Conservation (phyloP, 2,329 filamentous ascomycete species). For the Pseudogymnoascus sp. region DNA sequence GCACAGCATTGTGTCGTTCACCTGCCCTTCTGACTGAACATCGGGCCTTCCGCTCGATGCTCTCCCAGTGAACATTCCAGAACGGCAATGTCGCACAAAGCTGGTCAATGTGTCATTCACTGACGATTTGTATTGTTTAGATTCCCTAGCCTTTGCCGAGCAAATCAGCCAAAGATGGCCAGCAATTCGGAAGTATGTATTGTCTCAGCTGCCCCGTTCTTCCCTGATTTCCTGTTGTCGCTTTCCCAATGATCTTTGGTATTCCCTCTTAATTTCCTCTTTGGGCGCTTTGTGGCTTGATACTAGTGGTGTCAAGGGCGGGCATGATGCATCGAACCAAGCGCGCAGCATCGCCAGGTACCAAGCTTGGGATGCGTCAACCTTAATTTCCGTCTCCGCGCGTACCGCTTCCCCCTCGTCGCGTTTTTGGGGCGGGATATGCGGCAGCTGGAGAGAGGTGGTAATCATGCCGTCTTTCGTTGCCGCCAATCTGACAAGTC, state of each 20-base stretch:
- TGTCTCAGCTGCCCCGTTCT: neutral
- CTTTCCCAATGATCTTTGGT: neutral
- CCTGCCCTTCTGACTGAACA: neutral
- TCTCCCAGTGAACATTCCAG: conserved; percentile 7
- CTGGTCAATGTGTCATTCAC: neutral
- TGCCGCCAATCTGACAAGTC: conserved; percentile 4
- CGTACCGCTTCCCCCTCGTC: neutral
- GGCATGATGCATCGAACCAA: neutral
- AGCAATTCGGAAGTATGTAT: conserved; percentile 7
- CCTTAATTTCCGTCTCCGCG: neutral
- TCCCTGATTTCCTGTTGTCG: neutral
- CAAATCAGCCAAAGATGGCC: conserved; percentile 6
- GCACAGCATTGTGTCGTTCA: neutral
- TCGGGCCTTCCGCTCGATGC: conserved; percentile 2
- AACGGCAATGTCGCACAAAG: conserved; percentile 1
- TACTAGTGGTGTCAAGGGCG: neutral
- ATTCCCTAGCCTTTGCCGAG: neutral
- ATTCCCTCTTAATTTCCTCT: conserved; percentile 9
- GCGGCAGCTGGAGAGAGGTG: neutral
- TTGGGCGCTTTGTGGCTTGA: conserved; percentile 4
- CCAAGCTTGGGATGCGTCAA: conserved; percentile 4
- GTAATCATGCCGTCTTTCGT: neutral
- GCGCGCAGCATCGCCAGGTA: neutral
- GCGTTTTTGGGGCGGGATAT: neutral
- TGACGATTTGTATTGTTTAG: conserved; percentile 9